A percentile compares a stretch with the other conserved stretches of the same genome.
Conservation (phyloP, 2,329 filamentous ascomycete species). For the Aschersonia sp. region DNA sequence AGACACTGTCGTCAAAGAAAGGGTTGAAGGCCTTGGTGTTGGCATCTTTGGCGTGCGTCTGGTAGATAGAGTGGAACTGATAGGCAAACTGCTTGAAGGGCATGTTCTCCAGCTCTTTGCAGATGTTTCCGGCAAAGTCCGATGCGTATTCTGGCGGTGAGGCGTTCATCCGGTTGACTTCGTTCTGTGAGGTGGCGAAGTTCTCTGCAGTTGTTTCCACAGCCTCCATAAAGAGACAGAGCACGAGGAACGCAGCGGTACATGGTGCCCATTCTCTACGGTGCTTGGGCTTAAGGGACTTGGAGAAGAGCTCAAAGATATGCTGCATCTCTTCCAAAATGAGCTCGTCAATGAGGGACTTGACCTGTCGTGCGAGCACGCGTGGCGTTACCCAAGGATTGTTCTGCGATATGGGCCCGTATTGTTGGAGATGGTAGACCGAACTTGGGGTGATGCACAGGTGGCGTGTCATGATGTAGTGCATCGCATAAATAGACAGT, state of each 20-base stretch:
- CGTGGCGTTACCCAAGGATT: conserved; percentile 33
- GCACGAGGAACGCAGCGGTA: conserved; percentile 38
- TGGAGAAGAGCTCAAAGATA: conserved; percentile 37
- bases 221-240: conserved; percentile 44
- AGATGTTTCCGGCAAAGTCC: conserved; percentile 28
- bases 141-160: conserved; percentile 22
- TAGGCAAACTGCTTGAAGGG: conserved; percentile 46
- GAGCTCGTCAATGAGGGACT: conserved; percentile 40
- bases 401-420: conserved; percentile 28
- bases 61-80: conserved; percentile 45
- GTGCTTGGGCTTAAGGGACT: conserved; percentile 38
- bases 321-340: conserved; percentile 34
- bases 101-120: conserved; percentile 39
- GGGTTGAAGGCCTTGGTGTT: conserved; percentile 39
- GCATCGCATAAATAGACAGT: conserved; percentile 39
- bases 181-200: conserved; percentile 35
- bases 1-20: conserved; percentile 28
- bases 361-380: conserved; percentile 41
- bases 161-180: conserved; percentile 28
- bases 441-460: conserved; percentile 33
- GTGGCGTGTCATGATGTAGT: conserved; percentile 41
- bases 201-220: conserved; percentile 37
- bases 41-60: conserved; percentile 36
- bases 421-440: conserved; percentile 24
- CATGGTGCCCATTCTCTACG: conserved; percentile 41